Evolutionary conservation across 2,329 filamentous ascomycete species (phyloP), one percentile per base, ranked within the genome.

Genomic region (Paramyrothecium roridum): DNA sequence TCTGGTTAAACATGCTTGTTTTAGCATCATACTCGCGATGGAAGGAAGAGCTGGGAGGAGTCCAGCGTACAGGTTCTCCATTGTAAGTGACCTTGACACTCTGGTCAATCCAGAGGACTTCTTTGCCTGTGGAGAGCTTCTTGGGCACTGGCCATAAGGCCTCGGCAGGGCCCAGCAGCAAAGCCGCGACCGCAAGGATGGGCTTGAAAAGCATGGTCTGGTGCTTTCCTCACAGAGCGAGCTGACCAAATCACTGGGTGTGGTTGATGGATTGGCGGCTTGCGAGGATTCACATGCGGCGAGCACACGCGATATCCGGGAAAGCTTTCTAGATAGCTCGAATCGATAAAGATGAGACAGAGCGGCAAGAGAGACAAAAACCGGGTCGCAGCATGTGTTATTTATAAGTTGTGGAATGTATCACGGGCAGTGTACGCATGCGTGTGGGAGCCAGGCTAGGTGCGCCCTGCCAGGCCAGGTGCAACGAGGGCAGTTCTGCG

Each of bases 101-200:
- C 57, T 78, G 70, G 57, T 76, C 73, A 63, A 87, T 80, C 70
- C 80, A 83, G 58, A 87, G 69, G 33, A 76, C 73, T 11, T 74
- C 74, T 60, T 76, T 76, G 55, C 84, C 84, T 17, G 77, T 81
- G 48, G 74, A 77, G 53, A 80, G 73, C 43, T 73, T 74, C 53
- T 73, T 71, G 2, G 84, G 84, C 21, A 77, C 73, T 13, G 84
- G 84, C 84, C 84, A 87, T 57, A 87, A 67, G 16, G 83, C 83
- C n/a, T 73, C 61, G 54, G 70, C 79, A 12, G 75, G 74, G 13
- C 70, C 63, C 55, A 74, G 65, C 51, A 71, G 71, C 58, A 77
- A 63, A 49, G 78, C 68, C 47, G 76, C 66, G 52, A 75, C 57
- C 47, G 74, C 68, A 54, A 77, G 61, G 37, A 74, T 56, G 56